These are phyloP conservation scores for Melanomma pulvis-pyrius DNA, from an alignment of 495 filamentous ascomycete genomes.

Conservation along the genomic window DNA sequence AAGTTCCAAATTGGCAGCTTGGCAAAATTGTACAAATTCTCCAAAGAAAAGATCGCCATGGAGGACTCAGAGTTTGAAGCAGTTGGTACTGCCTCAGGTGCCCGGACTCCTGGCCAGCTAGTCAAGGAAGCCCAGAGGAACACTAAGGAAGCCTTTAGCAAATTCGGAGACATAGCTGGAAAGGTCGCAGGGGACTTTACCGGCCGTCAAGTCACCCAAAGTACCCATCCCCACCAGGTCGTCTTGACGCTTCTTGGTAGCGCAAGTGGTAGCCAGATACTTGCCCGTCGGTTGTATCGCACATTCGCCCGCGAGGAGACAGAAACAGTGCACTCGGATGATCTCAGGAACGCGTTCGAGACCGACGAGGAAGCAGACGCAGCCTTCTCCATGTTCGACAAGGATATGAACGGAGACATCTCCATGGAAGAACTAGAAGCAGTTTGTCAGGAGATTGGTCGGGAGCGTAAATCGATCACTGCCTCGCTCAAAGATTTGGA, in stretches of 20 bases:
- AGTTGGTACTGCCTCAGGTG: slow-evolving; percentile 55
- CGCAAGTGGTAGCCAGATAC: slow-evolving; percentile 75
- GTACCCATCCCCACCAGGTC: slow-evolving; percentile 83
- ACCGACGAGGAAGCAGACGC: slow-evolving; percentile 86
- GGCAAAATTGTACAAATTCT: slow-evolving; percentile 80
- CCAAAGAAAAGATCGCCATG: slow-evolving; percentile 70
- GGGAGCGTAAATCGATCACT: slow-evolving; percentile 93
- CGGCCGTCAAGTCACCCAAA: slow-evolving; percentile 70
- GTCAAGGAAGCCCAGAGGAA: slow-evolving; percentile 67
- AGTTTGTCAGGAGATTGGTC: slow-evolving; percentile 90
- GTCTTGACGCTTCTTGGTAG: slow-evolving; percentile 71
- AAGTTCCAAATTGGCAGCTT: slow-evolving; percentile 84
- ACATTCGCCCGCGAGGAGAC: slow-evolving; percentile 77
- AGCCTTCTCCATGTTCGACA: slow-evolving; percentile 92
- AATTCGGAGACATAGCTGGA: slow-evolving; percentile 83
- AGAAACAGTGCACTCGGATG: slow-evolving; percentile 74
- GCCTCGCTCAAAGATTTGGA: slow-evolving; percentile 94
- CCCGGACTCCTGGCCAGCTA: slow-evolving; percentile 67
- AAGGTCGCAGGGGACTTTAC: slow-evolving; percentile 96
- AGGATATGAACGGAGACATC: slow-evolving; percentile 95
- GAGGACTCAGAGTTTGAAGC: slow-evolving; percentile 73
- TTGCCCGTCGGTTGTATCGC: slow-evolving; percentile 89
- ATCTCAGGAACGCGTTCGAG: slow-evolving; percentile 79
- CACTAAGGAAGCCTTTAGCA: slow-evolving; percentile 72
- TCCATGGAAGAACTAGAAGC: slow-evolving; percentile 94